Evolutionary conservation across 2,329 filamentous ascomycete genomes (phyloP).

Genomic region (Trichoderma semiorbis): DNA sequence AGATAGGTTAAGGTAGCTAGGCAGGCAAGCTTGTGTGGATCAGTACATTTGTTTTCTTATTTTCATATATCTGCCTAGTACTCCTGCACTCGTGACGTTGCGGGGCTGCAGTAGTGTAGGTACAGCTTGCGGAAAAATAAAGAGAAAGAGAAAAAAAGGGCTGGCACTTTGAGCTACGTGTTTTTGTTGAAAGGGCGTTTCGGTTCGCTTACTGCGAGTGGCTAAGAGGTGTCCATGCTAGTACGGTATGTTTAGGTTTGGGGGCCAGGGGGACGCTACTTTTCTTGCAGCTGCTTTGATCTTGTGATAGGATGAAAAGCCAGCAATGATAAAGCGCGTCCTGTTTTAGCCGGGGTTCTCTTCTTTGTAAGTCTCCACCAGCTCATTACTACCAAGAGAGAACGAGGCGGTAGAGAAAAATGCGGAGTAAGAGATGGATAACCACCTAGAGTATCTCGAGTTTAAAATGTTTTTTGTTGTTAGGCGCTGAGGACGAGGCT

Average conservation of each 20-base stretch:
- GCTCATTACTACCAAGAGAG: background rate
- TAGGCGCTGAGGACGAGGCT: background rate
- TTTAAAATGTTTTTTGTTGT: background rate
- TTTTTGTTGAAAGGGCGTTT: background rate
- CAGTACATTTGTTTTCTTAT: background rate
- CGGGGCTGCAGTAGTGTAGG: background rate
- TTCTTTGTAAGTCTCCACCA: background rate
- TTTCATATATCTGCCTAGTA: background rate
- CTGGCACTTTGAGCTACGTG: background rate
- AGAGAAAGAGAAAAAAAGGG: no score
- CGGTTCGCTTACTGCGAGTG: background rate
- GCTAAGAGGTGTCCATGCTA: background rate
- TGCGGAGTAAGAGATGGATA: background rate
- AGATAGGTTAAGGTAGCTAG: background rate
- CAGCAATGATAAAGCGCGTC: background rate
- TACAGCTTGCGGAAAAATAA: background rate
- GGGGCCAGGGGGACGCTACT: background rate
- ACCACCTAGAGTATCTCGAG: background rate
- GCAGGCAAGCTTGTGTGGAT: background rate
- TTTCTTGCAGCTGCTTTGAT: background rate
- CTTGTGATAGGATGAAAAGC: background rate
- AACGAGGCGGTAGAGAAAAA: background rate
- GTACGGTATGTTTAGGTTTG: background rate
- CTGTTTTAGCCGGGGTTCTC: background rate
- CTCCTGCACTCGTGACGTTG: background rate